Percentiles rank a stretch among this genome's conserved stretches.
phyloP scores from a whole-genome alignment of 805 yeast species.

The Candida maesae region DNA sequence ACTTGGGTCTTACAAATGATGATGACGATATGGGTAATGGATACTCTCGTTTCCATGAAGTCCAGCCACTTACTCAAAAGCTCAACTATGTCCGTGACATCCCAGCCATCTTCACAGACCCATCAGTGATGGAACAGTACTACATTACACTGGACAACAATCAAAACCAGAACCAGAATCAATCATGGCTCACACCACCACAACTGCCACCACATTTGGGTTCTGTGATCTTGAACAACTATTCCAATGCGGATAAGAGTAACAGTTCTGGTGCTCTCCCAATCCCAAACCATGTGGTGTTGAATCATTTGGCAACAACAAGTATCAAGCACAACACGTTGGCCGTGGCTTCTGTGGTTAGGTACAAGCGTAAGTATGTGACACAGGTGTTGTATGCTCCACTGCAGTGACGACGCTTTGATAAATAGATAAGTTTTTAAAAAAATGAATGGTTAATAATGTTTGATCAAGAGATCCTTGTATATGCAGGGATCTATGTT shows the following conservation, averaged over 20 bases:
- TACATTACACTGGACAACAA: slow-evolving; percentile 72
- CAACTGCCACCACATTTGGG: slow-evolving; percentile 96
- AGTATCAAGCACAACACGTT: slow-evolving; percentile 89
- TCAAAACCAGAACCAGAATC: slow-evolving; percentile 61
- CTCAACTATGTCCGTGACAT: slow-evolving; percentile 57
- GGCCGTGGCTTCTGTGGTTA: slow-evolving; percentile 87
- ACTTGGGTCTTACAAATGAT: slow-evolving; percentile 58
- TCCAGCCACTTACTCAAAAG: slow-evolving; percentile 31
- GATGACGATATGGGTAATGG: slow-evolving; percentile 85
- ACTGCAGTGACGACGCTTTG: slow-evolving; percentile 37
- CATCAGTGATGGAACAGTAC: slow-evolving; percentile 83
- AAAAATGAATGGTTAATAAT: too few relatives aligned
- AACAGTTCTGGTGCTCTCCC: slow-evolving; percentile 87
- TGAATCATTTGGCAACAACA: slow-evolving; percentile 94
- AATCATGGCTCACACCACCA: slow-evolving; percentile 79
- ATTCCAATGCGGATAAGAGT: slow-evolving; percentile 55
- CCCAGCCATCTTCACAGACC: slow-evolving; percentile 82
- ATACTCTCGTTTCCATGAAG: slow-evolving; percentile 71
- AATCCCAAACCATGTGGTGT: slow-evolving; percentile 91
- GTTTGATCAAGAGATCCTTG: too few relatives aligned
- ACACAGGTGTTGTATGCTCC: slow-evolving; percentile 94
- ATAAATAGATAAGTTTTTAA: not conserved
- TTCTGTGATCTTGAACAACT: slow-evolving; percentile 83
- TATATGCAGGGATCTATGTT: too few relatives aligned
- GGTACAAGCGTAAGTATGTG: slow-evolving; percentile 84